Base-by-base conservation (phyloP, 2,329 filamentous ascomycete genomes). In the Colletotrichum eleusines region DNA sequence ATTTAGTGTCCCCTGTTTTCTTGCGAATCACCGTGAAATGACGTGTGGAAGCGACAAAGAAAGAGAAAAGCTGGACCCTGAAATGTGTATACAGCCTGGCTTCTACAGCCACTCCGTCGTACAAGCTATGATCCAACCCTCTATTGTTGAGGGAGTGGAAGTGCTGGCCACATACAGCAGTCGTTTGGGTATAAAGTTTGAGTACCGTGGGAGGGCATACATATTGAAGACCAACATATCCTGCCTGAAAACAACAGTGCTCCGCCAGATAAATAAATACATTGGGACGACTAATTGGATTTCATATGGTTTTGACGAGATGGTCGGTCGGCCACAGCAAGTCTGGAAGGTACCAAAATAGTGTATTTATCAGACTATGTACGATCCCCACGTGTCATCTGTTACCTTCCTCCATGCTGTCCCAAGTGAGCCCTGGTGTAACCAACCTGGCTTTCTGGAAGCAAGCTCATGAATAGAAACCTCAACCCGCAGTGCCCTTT, bases 361-460 rank as follows among this genome's bases (percentile, higher is more conserved):
- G 20, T 54, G 51, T 35, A 35, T 35, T 55, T 20, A 33, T 55
- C 51, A 38, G 33, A n/a, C 31, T 38, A 55, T 38, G 53, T 55
- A n/a, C n/a, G 20, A 55, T 20, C 33, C 33, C 11, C 31, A 23
- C 12, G 31, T 16, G 53, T n/a, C 53, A 38, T 55, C 53, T 16
- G 31, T 16, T 14, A 38, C 35, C 11, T 3, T 55, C 31, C 11
- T 3, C 28, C 20, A 54, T 35, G 20, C 53, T 55, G 9, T 33
- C n/a, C 31, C 31, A 35, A 31, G 35, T 55, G 12, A 55, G n/a
- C 53, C 26, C 33, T 4, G 28, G 7, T 35, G 51, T 33, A 38
- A 38, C 20, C n/a, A 55, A 8, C 51, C 11, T 35, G 7, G 11
- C 31, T 23, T 23, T 55, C 23, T 51, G 51, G 31, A 55, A 18